A percentile compares a stretch with the other conserved stretches of the same genome.
phyloP scores from a whole-genome alignment of 2,329 filamentous ascomycete genomes.

The Tympanopsis confertula region DNA sequence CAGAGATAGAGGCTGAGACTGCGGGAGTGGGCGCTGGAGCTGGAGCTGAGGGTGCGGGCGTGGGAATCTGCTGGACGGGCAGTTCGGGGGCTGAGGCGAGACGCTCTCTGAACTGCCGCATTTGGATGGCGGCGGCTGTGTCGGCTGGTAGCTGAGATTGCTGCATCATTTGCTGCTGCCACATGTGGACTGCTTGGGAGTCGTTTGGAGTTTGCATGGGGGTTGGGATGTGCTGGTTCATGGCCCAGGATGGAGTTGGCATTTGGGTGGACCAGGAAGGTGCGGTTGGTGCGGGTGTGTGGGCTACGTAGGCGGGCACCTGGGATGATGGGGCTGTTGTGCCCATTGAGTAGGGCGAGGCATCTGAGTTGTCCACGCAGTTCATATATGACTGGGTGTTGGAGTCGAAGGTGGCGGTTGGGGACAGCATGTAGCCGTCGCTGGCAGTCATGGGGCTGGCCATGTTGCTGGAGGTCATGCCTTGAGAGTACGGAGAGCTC shows the following conservation, averaged over 20 bases:
- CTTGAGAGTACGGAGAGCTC: conserved; percentile 13
- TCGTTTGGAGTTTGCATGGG: too few relatives aligned
- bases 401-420: conserved; percentile 7
- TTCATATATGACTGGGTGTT: not conserved
- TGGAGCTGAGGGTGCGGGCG: conserved; percentile 8
- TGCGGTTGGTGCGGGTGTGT: not conserved
- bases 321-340: not conserved
- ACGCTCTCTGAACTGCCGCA: conserved; percentile 16
- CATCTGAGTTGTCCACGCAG: too few relatives aligned
- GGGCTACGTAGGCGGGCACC: not conserved
- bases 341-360: too few relatives aligned
- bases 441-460: conserved; percentile 12
- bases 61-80: conserved; percentile 9
- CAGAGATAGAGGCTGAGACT: too few relatives aligned
- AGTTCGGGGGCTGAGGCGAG: conserved; percentile 19
- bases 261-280: too few relatives aligned
- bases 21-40: conserved; percentile 2
- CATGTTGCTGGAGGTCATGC: conserved; percentile 10
- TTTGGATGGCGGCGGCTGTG: conserved; percentile 7
- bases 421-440: conserved; percentile 13
- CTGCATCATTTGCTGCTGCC: too few relatives aligned
- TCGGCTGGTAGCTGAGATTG: conserved; percentile 8
- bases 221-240: too few relatives aligned
- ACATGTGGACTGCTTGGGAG: too few relatives aligned
- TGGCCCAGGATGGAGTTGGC: too few relatives aligned